Evolutionary conservation across 176 grass and related monocot genomes (phyloP).

Genomic region (Coix lacrymajobi): DNA sequence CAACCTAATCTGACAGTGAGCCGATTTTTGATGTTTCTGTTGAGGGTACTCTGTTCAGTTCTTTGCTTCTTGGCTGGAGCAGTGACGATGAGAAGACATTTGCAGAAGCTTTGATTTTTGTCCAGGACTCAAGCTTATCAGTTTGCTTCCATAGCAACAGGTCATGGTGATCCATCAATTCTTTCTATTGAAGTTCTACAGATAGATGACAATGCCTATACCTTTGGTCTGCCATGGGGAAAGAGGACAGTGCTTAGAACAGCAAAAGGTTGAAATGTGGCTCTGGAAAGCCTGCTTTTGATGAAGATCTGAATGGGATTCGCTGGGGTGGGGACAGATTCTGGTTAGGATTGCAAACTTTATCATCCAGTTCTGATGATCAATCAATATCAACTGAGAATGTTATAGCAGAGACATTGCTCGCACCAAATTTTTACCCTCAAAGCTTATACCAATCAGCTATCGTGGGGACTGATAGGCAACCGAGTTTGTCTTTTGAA

Average conservation of each 20-base stretch:
- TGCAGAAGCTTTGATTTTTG: slow-evolving; percentile 70
- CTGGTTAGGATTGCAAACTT: slow-evolving; percentile 68
- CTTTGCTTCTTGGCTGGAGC: slow-evolving; percentile 84
- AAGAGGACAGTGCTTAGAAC: slow-evolving; percentile 66
- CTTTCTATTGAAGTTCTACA: slow-evolving; percentile 98
- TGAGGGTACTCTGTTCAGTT: slow-evolving; percentile 87
- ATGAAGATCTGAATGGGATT: slow-evolving; percentile 75
- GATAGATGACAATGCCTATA: slow-evolving; percentile 78
- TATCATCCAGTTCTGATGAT: slow-evolving; percentile 63
- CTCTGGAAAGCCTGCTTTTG: slow-evolving; percentile 83
- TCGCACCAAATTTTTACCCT: slow-evolving; percentile 83
- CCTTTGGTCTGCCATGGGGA: slow-evolving; percentile 52
- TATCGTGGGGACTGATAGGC: slow-evolving; percentile 64
- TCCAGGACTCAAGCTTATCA: slow-evolving; percentile 53
- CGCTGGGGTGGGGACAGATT: slow-evolving; percentile 89
- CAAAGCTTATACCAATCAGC: slow-evolving; percentile 81
- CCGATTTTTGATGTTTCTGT: slow-evolving; percentile 92
- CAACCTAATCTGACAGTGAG: slow-evolving; percentile 67
- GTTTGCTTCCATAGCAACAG: slow-evolving; percentile 97
- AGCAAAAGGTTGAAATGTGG: slow-evolving; percentile 84
- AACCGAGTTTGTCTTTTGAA: slow-evolving; percentile 69
- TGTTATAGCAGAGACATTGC: slow-evolving; percentile 73
- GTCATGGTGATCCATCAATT: slow-evolving; percentile 91
- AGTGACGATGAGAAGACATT: slow-evolving; percentile 75
- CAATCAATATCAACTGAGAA: slow-evolving; percentile 77